phyloP scores from a whole-genome alignment of 208 protist species.

The Trypanosomatidae sp. region DNA sequence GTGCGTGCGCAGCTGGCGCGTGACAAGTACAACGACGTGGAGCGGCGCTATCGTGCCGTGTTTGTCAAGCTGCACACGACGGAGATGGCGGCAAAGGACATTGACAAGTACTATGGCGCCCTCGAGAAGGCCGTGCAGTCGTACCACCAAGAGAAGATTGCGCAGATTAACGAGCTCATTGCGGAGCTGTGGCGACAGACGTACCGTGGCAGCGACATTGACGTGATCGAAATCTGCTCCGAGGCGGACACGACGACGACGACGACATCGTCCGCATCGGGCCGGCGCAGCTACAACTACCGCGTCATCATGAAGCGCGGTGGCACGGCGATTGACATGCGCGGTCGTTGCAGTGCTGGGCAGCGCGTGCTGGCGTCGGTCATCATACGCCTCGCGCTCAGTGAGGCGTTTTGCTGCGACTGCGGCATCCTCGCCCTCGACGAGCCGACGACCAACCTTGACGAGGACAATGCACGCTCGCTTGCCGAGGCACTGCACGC shows the following conservation, averaged over 20 bases:
- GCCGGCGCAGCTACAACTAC: slow-evolving; percentile 79
- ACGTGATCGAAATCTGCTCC: slow-evolving; percentile 94
- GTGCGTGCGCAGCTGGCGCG: slow-evolving; percentile 38
- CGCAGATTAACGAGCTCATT: slow-evolving; percentile 97
- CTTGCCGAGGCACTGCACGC: slow-evolving; percentile 62
- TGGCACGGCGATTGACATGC: slow-evolving; percentile 96
- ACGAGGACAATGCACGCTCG: slow-evolving; percentile 88
- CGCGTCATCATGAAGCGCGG: slow-evolving; percentile 95
- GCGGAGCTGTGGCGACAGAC: slow-evolving; percentile 96
- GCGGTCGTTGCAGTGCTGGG: slow-evolving; percentile 96
- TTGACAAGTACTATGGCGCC: slow-evolving; percentile 84
- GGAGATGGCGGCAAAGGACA: slow-evolving; percentile 78
- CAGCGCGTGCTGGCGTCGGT: slow-evolving; percentile 98
- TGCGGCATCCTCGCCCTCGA: slow-evolving; percentile 99
- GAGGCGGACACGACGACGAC: slow-evolving; percentile 74
- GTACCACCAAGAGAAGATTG: slow-evolving; percentile 98
- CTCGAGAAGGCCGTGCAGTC: slow-evolving; percentile 94
- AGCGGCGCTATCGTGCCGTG: slow-evolving; percentile 79
- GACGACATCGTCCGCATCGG: slow-evolving; percentile 34
- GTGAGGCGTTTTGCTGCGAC: slow-evolving; percentile 97
- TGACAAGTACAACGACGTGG: slow-evolving; percentile 75
- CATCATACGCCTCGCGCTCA: slow-evolving; percentile 98
- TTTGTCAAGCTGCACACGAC: slow-evolving; percentile 84
- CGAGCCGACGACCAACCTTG: slow-evolving; percentile 99
- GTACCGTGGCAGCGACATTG: slow-evolving; percentile 97